Percentiles rank a stretch among this genome's conserved stretches.
Conservation (phyloP, 2,329 filamentous ascomycete species). For the Mycosphaerella sp. region DNA sequence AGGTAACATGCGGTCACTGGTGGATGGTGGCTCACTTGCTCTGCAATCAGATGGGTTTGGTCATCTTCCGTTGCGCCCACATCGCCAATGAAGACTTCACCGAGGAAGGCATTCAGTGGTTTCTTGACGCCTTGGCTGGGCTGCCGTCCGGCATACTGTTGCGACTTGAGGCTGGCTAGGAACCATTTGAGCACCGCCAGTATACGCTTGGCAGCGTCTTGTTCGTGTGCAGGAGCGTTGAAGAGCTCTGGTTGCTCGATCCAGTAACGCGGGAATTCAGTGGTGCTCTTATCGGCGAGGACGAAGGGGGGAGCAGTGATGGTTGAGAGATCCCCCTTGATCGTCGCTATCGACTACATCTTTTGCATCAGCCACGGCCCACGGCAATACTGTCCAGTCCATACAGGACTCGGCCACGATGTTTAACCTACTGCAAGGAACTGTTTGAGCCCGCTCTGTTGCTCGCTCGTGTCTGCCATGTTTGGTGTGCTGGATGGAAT, state of each 20-base stretch:
- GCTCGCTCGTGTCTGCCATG: conserved; percentile 21
- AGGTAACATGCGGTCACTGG: conserved; percentile 44
- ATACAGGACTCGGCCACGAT: no score
- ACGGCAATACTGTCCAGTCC: no score
- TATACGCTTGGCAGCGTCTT: conserved; percentile 37
- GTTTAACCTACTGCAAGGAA: conserved; percentile 25
- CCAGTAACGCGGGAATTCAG: conserved; percentile 44
- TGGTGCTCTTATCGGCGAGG: conserved; percentile 41
- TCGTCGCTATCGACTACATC: conserved; percentile 39
- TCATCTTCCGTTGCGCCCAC: conserved; percentile 32
- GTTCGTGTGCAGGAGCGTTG: conserved; percentile 39
- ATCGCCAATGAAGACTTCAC: conserved; percentile 40
- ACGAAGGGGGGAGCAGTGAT: conserved; percentile 45
- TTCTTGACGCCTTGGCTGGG: conserved; percentile 44
- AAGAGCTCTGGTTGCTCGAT: conserved; percentile 43
- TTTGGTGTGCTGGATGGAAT: background rate
- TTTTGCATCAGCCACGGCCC: no score
- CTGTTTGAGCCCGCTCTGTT: conserved; percentile 27
- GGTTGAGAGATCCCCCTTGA: conserved; percentile 42
- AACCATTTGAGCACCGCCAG: conserved; percentile 47
- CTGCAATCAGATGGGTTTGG: conserved; percentile 38
- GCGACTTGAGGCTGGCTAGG: conserved; percentile 41
- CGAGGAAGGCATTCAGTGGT: conserved; percentile 46
- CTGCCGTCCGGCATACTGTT: conserved; percentile 44
- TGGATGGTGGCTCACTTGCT: conserved; percentile 45